Evolutionary conservation across 1,284 basidiomycete species (phyloP).

Genomic region (Leccinum pachyderme): DNA sequence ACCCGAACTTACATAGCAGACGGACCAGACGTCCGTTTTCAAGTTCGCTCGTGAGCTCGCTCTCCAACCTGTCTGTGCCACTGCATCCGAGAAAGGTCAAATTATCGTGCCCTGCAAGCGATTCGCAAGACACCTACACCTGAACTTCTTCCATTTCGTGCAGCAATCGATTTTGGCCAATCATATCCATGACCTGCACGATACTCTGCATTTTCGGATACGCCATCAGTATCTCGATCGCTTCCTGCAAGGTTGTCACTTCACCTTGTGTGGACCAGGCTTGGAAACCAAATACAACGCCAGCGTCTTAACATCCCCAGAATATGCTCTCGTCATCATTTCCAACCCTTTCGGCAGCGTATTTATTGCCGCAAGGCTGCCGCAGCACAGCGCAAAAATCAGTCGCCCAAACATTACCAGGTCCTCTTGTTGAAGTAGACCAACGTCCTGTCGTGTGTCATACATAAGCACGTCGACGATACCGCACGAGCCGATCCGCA

Average conservation of each 20-base stretch:
- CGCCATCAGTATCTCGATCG: slow-evolving; percentile 1
- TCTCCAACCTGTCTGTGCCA: slow-evolving; percentile 80
- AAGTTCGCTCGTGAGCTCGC: slow-evolving; percentile 85
- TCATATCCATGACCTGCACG: slow-evolving; percentile 77
- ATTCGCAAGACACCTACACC: slow-evolving; percentile 47
- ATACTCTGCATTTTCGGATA: slow-evolving; percentile 53
- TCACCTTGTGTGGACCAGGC: slow-evolving; percentile 60
- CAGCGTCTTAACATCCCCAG: slow-evolving; percentile 78
- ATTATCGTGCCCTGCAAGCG: background rate
- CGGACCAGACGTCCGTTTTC: slow-evolving; percentile 96
- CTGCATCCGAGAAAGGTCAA: slow-evolving; percentile 38
- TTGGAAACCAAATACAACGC: slow-evolving; percentile 79
- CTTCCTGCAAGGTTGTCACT: background rate
- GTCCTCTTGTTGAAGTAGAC: slow-evolving; percentile 82
- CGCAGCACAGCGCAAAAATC: slow-evolving; percentile 79
- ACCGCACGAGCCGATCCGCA: slow-evolving; percentile 82
- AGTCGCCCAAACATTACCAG: slow-evolving; percentile 84
- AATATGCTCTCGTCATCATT: slow-evolving; percentile 72
- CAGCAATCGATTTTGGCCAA: slow-evolving; percentile 65
- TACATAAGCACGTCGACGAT: slow-evolving; percentile 82
- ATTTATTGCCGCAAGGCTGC: slow-evolving; percentile 56
- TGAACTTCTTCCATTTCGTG: slow-evolving; percentile 85
- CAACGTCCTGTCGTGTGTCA: slow-evolving; percentile 63
- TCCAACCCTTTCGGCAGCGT: slow-evolving; percentile 80
- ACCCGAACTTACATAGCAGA: slow-evolving; percentile 91